Percentiles rank a stretch among this genome's conserved stretches.
Evolutionary conservation across 225 moss, liverwort and hornwort species (phyloP).

Genomic region (Polytrichum formosum): DNA sequence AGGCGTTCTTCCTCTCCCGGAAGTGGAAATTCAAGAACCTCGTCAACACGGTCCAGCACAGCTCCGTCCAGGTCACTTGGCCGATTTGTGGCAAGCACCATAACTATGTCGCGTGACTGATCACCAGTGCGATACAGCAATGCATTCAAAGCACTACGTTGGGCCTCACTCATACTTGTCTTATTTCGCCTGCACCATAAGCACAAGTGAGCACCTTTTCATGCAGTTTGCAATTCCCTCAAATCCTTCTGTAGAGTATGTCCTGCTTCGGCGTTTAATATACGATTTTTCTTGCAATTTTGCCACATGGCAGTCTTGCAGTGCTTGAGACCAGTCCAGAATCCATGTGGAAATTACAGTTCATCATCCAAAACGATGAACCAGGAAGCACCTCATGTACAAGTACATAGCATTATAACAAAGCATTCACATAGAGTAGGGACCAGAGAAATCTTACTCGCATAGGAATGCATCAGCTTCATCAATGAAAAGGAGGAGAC

Average conservation of each 20-base stretch:
- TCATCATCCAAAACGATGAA: too few species aligned
- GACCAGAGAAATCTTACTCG: slow-evolving; percentile 38
- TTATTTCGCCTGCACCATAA: slow-evolving; percentile 70
- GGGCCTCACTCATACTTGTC: slow-evolving; percentile 84
- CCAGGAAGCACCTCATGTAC: too few species aligned
- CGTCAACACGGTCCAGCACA: slow-evolving; percentile 87
- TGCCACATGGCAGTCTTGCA: too few species aligned
- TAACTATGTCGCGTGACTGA: slow-evolving; percentile 77
- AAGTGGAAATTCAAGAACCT: slow-evolving; percentile 83
- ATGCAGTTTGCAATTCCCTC: too few species aligned
- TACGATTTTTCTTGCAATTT: too few species aligned
- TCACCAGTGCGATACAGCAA: slow-evolving; percentile 94
- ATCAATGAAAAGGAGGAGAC: slow-evolving; percentile 88
- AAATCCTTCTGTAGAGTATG: too few species aligned
- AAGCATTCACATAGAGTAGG: too few species aligned
- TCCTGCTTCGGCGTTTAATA: too few species aligned
- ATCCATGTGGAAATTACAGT: too few species aligned
- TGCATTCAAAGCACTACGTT: slow-evolving; percentile 96
- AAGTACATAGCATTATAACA: too few species aligned
- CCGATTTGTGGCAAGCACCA: slow-evolving; percentile 93
- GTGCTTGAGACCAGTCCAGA: too few species aligned
- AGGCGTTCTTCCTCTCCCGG: slow-evolving; percentile 79
- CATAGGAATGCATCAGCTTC: slow-evolving; percentile 96
- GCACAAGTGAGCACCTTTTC: slow-evolving; percentile 6
- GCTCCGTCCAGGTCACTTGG: slow-evolving; percentile 89